phyloP scores from a whole-genome alignment of 306 rosid genomes.

The Erythrophleum fordii region DNA sequence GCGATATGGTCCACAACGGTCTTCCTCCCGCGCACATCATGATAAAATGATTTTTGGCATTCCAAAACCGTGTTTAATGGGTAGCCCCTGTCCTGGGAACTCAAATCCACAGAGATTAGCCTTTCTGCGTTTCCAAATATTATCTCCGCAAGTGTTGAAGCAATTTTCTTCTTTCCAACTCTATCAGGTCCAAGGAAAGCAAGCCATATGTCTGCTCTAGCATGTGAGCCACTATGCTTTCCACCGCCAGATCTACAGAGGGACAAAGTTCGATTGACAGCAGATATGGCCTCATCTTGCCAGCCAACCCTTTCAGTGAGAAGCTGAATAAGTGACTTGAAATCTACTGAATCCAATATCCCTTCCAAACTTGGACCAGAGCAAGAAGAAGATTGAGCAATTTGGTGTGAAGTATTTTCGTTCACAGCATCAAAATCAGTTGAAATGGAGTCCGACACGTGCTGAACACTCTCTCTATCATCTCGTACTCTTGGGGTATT shows the following conservation, averaged over 20 bases:
- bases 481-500: slow-evolving; percentile 48
- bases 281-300: slow-evolving; percentile 80
- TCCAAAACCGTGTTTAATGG: slow-evolving; percentile 50
- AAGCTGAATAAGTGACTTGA: slow-evolving; percentile 61
- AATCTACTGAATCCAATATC: slow-evolving; percentile 56
- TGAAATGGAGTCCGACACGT: slow-evolving; percentile 61
- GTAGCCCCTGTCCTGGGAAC: slow-evolving; percentile 46
- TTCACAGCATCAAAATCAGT: slow-evolving; percentile 53
- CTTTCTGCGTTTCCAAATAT: slow-evolving; percentile 61
- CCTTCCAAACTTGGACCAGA: slow-evolving; percentile 51
- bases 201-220: slow-evolving; percentile 80
- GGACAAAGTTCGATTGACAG: slow-evolving; percentile 58
- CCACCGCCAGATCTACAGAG: slow-evolving; percentile 55
- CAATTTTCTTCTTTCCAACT: slow-evolving; percentile 79
- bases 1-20: slow-evolving; percentile 72
- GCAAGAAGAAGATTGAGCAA: slow-evolving; percentile 52
- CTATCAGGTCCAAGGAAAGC: slow-evolving; percentile 82
- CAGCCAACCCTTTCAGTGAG: slow-evolving; percentile 71
- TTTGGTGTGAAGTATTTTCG: slow-evolving; percentile 42
- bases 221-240: slow-evolving; percentile 48
- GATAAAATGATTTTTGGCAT: slow-evolving; percentile 46
- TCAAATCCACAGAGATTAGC: slow-evolving; percentile 70
- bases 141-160: slow-evolving; percentile 68
- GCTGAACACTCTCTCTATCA: slow-evolving; percentile 44
- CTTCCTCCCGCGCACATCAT: slow-evolving; percentile 68